A percentile compares a stretch with the other conserved stretches of the same genome.
These are phyloP conservation scores for Fusarium subtropicale DNA, from an alignment of 2,329 filamentous ascomycete genomes.

Conservation along the genomic window DNA sequence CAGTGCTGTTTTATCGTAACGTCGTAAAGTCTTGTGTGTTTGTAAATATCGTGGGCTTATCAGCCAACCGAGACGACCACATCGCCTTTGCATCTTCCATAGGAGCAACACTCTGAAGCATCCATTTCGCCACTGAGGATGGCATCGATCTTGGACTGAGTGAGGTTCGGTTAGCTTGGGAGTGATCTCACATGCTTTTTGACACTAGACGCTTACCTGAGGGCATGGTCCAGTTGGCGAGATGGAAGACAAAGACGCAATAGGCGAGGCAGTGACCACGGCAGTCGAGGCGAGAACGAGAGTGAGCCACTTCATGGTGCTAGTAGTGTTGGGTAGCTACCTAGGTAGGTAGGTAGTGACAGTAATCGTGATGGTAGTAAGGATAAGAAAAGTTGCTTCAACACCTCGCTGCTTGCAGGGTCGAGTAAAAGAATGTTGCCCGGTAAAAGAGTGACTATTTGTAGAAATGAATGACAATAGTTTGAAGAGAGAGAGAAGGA, in stretches of 20 bases:
- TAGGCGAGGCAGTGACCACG: slow-evolving; percentile 18
- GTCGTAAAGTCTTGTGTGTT: slow-evolving; percentile 30
- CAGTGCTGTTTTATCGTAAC: slow-evolving; percentile 32
- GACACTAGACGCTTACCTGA: slow-evolving; percentile 43
- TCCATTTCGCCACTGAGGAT: slow-evolving; percentile 62
- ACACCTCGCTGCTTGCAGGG: neutral
- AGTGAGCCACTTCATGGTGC: slow-evolving; percentile 42
- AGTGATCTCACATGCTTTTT: neutral
- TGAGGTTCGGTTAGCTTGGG: slow-evolving; percentile 10
- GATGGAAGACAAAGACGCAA: slow-evolving; percentile 45
- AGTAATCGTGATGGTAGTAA: neutral
- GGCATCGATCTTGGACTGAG: slow-evolving; percentile 52
- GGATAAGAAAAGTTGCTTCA: neutral
- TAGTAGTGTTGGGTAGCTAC: neutral
- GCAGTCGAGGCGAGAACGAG: slow-evolving; percentile 35
- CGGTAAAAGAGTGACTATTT: slow-evolving; percentile 8
- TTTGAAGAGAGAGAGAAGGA: slow-evolving; percentile 2
- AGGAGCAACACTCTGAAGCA: slow-evolving; percentile 65
- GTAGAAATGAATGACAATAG: slow-evolving; percentile 9
- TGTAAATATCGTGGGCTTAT: slow-evolving; percentile 20
- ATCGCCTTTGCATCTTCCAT: slow-evolving; percentile 63
- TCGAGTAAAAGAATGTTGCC: neutral
- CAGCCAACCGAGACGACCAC: slow-evolving; percentile 61
- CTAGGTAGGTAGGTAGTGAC: neutral
- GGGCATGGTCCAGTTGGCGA: slow-evolving; percentile 53